Conservation (phyloP, 371 early-diverging fungal species). For the Actinomucor elegans region DNA sequence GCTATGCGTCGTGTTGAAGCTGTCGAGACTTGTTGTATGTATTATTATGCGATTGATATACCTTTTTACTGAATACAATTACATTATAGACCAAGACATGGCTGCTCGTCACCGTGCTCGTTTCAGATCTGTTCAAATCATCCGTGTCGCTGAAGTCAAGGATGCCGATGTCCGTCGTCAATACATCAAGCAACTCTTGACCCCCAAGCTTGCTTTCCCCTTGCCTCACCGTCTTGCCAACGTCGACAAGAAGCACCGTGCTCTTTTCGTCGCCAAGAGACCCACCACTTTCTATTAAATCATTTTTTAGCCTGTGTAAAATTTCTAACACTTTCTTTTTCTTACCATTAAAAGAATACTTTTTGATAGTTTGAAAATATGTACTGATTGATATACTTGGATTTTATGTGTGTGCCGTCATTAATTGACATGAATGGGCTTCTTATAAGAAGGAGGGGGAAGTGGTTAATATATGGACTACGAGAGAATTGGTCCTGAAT, state of each 20-base stretch:
- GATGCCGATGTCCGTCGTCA: constrained; percentile 92
- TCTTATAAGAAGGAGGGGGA: no score
- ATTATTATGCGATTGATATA: no score
- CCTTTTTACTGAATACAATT: no score
- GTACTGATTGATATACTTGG: no score
- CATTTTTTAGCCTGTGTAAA: constrained; percentile 6
- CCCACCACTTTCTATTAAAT: constrained; percentile 85
- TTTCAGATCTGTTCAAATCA: constrained; percentile 97
- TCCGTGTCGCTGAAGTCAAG: constrained; percentile 93
- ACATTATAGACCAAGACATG: constrained; percentile 99
- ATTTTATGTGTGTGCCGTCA: no score
- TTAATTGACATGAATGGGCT: no score
- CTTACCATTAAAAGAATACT: constrained; percentile 1
- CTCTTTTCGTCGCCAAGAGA: constrained; percentile 88
- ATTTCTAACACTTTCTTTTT: no score
- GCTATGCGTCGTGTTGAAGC: constrained; percentile 91
- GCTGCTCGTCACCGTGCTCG: constrained; percentile 98
- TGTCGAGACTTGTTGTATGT: constrained; percentile 83
- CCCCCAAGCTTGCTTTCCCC: constrained; percentile 93
- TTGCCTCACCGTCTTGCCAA: constrained; percentile 94
- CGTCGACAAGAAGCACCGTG: constrained; percentile 65
- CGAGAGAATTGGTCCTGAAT: no score
- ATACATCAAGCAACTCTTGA: constrained; percentile 94
- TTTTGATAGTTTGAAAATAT: neutral
- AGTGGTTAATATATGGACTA: no score